These are phyloP conservation scores for Ustilago hordei DNA, from an alignment of 1,284 basidiomycete genomes.

Conservation along the genomic window DNA sequence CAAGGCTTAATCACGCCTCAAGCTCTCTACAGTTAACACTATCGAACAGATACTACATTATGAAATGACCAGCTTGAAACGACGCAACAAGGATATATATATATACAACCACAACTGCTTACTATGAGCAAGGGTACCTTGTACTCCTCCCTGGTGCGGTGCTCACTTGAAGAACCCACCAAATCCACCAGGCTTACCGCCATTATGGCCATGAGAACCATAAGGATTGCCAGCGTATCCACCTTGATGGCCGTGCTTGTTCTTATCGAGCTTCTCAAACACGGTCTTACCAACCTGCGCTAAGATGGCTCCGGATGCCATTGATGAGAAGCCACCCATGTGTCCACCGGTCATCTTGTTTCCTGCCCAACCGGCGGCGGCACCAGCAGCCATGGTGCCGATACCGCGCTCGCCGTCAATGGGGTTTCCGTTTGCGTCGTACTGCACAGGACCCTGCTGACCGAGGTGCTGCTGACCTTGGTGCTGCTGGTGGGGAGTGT, in stretches of 20 bases:
- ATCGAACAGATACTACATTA: background rate
- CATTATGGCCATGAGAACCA: constrained; percentile 24
- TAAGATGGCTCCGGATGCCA: constrained; percentile 53
- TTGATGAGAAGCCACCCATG: constrained; percentile 44
- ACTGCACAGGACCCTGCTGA: constrained; percentile 44
- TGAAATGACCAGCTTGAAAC: background rate
- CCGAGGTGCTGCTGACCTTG: background rate
- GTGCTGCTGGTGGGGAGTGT: constrained; percentile 11
- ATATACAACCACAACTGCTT: background rate
- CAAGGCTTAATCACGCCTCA: constrained; percentile 1
- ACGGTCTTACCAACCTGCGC: constrained; percentile 61
- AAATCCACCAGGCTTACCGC: constrained; percentile 25
- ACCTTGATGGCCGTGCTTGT: constrained; percentile 31
- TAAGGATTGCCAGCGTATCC: constrained; percentile 27
- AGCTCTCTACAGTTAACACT: background rate
- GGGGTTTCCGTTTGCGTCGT: constrained; percentile 59
- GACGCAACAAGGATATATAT: background rate
- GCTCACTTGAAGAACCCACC: constrained; percentile 43
- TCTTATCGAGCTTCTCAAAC: constrained; percentile 46
- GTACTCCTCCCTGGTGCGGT: too few species aligned
- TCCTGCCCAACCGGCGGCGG: constrained; percentile 52
- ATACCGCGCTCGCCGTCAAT: constrained; percentile 59
- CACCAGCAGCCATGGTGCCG: constrained; percentile 62
- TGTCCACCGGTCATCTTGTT: constrained; percentile 59
- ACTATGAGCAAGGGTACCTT: background rate